Evolutionary conservation across 192 early-diverging fungal species (phyloP).

Genomic region (Coemansia nantahalensis): DNA sequence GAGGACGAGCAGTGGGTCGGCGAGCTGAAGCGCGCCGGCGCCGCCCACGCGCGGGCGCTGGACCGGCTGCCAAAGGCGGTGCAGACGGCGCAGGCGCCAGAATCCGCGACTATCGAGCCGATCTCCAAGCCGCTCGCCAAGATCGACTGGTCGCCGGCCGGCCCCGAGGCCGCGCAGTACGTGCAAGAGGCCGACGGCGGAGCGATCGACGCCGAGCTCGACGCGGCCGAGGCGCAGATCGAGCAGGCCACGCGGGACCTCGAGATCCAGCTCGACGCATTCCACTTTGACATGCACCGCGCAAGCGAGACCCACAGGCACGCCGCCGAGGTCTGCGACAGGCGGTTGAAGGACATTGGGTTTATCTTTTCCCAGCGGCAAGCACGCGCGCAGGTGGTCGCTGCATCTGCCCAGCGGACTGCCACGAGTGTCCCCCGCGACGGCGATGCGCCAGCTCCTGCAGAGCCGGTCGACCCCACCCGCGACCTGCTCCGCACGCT

Average conservation of each 20-base stretch:
- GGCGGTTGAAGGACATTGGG: constrained; percentile 4
- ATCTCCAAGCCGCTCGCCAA: constrained; percentile 6
- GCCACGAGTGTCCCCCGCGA: not conserved
- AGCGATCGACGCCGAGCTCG: constrained; percentile 10
- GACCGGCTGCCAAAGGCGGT: constrained; percentile 36
- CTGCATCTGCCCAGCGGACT: no score
- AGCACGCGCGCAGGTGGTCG: constrained; percentile 7
- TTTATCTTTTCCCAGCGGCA: constrained; percentile 38
- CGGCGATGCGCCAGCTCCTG: not conserved
- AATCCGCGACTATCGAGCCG: constrained; percentile 7
- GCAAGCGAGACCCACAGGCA: constrained; percentile 9
- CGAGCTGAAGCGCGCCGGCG: constrained; percentile 36
- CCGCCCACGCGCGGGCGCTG: constrained; percentile 23
- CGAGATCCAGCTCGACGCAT: constrained; percentile 40
- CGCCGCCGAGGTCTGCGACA: constrained; percentile 1
- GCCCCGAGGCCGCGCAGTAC: not conserved
- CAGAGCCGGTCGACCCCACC: constrained; percentile 1
- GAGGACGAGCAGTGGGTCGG: constrained; percentile 41
- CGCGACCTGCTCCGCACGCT: constrained; percentile 32
- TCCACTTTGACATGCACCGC: constrained; percentile 40
- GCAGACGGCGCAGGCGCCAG: constrained; percentile 1
- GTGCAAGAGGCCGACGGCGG: not conserved
- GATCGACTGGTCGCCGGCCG: constrained; percentile 20
- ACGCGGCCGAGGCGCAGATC: constrained; percentile 22
- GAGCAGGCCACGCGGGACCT: constrained; percentile 22